These are phyloP conservation scores for Chenopodium formosanum DNA, from an alignment of 148 eudicot genomes.

Conservation along the genomic window DNA sequence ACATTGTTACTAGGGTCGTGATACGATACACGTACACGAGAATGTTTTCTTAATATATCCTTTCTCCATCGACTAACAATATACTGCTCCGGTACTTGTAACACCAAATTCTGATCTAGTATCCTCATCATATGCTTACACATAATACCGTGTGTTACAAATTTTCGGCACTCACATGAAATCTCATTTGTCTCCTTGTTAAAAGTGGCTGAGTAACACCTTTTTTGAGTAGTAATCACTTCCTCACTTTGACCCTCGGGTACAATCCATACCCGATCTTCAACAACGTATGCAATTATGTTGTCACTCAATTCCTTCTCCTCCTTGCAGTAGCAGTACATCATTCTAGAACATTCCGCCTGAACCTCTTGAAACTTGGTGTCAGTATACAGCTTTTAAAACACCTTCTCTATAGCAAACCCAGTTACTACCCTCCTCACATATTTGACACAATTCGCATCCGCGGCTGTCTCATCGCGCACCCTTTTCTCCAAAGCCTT, in stretches of 20 bases:
- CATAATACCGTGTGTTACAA: neutral
- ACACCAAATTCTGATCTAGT: neutral
- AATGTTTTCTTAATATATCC: neutral
- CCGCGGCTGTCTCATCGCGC: neutral
- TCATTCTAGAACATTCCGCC: neutral
- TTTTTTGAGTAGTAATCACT: neutral
- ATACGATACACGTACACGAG: neutral
- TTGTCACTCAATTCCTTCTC: neutral
- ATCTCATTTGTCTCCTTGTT: neutral
- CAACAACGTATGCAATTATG: neutral
- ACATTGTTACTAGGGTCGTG: slow-evolving; percentile 9
- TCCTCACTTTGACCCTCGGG: neutral
- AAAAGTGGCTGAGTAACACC: too few relatives aligned
- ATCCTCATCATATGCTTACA: neutral
- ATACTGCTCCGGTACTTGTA: neutral
- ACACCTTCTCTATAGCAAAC: neutral
- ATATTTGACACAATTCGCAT: neutral
- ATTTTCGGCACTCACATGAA: neutral
- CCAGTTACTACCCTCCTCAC: neutral
- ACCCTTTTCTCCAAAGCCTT: neutral
- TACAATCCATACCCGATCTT: neutral
- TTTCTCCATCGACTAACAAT: neutral
- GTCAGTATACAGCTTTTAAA: neutral
- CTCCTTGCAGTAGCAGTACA: neutral
- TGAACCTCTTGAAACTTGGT: neutral